Base-by-base conservation (phyloP, 192 early-diverging fungal species). In the Rhizophagus sp. region DNA sequence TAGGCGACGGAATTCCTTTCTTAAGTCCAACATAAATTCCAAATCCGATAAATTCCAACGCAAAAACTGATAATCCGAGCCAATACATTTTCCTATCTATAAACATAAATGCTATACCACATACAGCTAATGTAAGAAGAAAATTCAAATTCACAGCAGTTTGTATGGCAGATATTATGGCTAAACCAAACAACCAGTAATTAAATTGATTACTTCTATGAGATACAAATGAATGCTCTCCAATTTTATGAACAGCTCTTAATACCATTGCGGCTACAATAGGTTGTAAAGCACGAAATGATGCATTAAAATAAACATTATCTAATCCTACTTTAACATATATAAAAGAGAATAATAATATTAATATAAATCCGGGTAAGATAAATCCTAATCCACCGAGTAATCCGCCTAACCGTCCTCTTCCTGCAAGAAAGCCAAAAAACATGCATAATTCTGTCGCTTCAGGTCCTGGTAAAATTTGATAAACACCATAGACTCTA, bases 401-500 rank as follows among this genome's bases (percentile, higher is more conserved):
- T 22, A 89, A 36, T 3, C 87, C 88, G 2, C 88, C 88, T 24
- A 84, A 8, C 6, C 84, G 44, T 24, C 88, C 88, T 5, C 44
- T 47, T 47, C 89, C 78, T 2, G 86, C 44, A 4, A 89, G 80
- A 74, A 76, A 83, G 3, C 88, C 88, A 74, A 89, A 89, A 64
- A 85, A 89, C 82, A 85, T 87, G 63, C 84, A 86, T 15, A 90
- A 82, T 76, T 90, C 89, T 1, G 89, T 87, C 3, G 89, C 89
- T 66, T 90, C 89, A 27, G 89, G 89, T 15, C 89, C 89, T 5
- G 89, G 89, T 71, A 90, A 74, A 66, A 90, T 83, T 49, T 90
- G 89, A 49, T 90, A 90, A 24, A 90, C 89, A 4, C 87, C 88
- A 63, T 85, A 90, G 9, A 90, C 87, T 33, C 85, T 24, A 68